A percentile compares a stretch with the other conserved stretches of the same genome.
Evolutionary conservation across 805 yeast genomes (phyloP).

Genomic region (Metschnikowia chrysomelidarum): DNA sequence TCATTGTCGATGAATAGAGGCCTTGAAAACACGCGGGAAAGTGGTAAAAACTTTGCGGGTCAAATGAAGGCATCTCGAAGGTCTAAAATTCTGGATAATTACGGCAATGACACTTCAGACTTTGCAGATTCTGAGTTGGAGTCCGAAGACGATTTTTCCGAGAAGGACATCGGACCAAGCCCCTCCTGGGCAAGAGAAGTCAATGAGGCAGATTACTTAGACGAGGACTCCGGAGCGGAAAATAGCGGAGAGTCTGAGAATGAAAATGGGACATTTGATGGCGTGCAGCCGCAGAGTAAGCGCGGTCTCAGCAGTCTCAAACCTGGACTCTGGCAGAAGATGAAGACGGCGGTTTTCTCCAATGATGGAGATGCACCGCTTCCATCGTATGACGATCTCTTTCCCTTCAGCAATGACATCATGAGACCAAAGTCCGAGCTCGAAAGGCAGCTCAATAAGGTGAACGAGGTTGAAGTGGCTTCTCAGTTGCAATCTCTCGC

Average conservation of each 20-base stretch:
- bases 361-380: constrained; percentile 38
- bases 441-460: constrained; percentile 32
- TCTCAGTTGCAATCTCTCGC: constrained; percentile 1
- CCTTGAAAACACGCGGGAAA: background rate
- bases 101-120: constrained; percentile 21
- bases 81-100: constrained; percentile 2
- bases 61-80: constrained; percentile 4
- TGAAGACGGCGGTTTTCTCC: constrained; percentile 40
- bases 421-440: constrained; percentile 34
- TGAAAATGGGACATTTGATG: background rate
- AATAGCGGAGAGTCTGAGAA: constrained; percentile 5
- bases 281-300: background rate
- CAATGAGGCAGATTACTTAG: constrained; percentile 35
- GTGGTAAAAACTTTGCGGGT: too few species aligned
- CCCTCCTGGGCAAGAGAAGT: constrained; percentile 19
- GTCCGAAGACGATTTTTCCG: constrained; percentile 28
- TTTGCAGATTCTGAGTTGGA: constrained; percentile 38
- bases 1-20: background rate
- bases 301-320: too few species aligned
- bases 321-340: constrained; percentile 41
- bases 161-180: constrained; percentile 11
- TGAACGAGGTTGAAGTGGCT: constrained; percentile 6
- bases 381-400: constrained; percentile 75
- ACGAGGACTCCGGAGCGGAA: constrained; percentile 20
- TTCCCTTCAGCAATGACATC: constrained; percentile 44